Evolutionary conservation across 129 eudicot genomes (phyloP).

Genomic region (Logfia minima): DNA sequence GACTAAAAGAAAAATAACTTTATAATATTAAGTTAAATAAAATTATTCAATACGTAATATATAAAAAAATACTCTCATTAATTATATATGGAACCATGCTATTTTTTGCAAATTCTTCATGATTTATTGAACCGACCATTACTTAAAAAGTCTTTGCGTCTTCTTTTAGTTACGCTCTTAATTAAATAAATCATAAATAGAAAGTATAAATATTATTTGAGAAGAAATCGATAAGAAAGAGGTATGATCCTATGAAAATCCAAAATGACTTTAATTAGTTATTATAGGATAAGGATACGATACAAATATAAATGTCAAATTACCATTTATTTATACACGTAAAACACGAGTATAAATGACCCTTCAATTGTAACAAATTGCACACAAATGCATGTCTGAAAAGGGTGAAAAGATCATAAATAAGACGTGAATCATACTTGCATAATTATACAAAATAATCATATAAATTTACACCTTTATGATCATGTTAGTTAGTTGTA

Average conservation of each 20-base stretch:
- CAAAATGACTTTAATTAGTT: too few species aligned
- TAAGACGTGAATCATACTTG: background rate
- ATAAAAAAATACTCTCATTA: background rate
- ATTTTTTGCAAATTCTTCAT: background rate
- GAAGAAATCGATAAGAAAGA: too few species aligned
- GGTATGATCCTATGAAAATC: too few species aligned
- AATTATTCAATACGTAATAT: background rate
- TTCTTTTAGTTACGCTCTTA: background rate
- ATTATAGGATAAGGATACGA: too few species aligned
- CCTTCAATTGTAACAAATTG: background rate
- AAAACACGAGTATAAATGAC: too few species aligned
- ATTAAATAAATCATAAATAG: too few species aligned
- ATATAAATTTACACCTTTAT: background rate
- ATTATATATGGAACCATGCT: conserved; percentile 6
- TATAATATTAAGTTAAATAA: background rate
- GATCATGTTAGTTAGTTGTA: background rate
- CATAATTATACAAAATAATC: background rate
- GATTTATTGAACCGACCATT: conserved; percentile 7
- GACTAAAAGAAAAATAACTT: background rate
- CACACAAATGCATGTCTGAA: background rate
- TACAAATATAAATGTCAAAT: too few species aligned
- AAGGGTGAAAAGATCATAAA: background rate
- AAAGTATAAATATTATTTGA: too few species aligned
- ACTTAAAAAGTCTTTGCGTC: conserved; percentile 6
- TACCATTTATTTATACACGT: too few species aligned